Evolutionary conservation across 2,329 filamentous ascomycete genomes (phyloP), one percentile per base, ranked within the genome.

Genomic region (Emericellopsis atlantica): DNA sequence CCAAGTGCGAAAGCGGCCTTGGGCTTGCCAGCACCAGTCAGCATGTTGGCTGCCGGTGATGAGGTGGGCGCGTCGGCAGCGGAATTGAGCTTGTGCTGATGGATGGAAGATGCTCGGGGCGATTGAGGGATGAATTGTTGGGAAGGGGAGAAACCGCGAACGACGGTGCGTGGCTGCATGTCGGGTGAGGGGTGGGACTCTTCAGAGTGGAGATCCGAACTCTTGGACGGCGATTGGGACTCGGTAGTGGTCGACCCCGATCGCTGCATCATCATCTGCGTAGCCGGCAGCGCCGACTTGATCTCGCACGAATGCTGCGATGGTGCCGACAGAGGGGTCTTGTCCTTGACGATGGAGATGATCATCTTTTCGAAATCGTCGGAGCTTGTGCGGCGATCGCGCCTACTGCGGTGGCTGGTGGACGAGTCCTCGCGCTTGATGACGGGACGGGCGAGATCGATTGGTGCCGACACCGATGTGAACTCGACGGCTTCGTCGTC

Each of bases 351-450:
- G 42, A 95, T 95, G 32, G 82, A 87, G 43, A 84, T 78, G 34
- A 95, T 86, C 76, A 96, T 93, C 66, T 93, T 93, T 62, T 95
- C 87, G 24, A 96, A 72, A 52, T 92, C 85, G 54, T 86, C 76
- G 6, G 90, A 87, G n/a, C 88, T 93, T 50, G 95, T 90, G 63
- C 95, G 89, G 54, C 85, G 83, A 57, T 92, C 84, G 71, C 78
- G 48, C 80, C 83, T 77, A 55, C 81, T 84, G 45, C 84, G 74
- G 58, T 75, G 81, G 56, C 75, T 72, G 24, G 74, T 75, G 53
- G 71, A 79, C 10, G 82, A 89, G 57, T 89, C 84, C 52, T 81
- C 74, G 51, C 81, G 72, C 52, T 71, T 72, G 50, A 85, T 76
- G 49, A 79, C 74, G 45, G 86, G 84, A 53, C 79, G 70, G 48